These are phyloP conservation scores for Zanthoxylum bungeanum DNA, from an alignment of 345 rosid species.

Conservation along the genomic window DNA sequence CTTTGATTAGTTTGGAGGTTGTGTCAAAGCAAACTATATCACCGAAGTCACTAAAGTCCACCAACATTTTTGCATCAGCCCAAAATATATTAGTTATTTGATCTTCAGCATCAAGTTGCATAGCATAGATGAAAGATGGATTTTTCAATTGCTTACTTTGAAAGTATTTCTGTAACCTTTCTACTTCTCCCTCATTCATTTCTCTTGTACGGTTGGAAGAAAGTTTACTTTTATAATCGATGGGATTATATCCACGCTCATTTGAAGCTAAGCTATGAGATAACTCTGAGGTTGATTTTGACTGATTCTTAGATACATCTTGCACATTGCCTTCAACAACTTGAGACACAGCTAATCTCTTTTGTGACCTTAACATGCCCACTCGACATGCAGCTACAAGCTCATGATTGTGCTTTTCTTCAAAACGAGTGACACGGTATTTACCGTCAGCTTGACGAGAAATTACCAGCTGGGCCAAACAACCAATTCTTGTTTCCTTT, in stretches of 20 bases:
- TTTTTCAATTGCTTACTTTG: slow-evolving; percentile 29
- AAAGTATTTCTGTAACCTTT: slow-evolving; percentile 28
- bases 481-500: slow-evolving; percentile 42
- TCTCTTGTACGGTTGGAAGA: slow-evolving; percentile 22
- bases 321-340: slow-evolving; percentile 17
- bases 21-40: slow-evolving; percentile 37
- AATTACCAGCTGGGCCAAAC: slow-evolving; percentile 34
- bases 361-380: slow-evolving; percentile 31
- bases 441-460: slow-evolving; percentile 35
- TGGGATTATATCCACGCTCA: slow-evolving; percentile 15
- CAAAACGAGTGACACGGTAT: slow-evolving; percentile 35
- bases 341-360: slow-evolving; percentile 21
- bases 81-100: slow-evolving; percentile 32
- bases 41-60: slow-evolving; percentile 33
- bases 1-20: slow-evolving; percentile 22
- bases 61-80: slow-evolving; percentile 30
- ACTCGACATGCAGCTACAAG: slow-evolving; percentile 30
- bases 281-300: slow-evolving; percentile 11
- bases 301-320: slow-evolving; percentile 10
- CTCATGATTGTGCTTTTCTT: slow-evolving; percentile 37
- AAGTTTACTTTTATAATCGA: slow-evolving; percentile 20
- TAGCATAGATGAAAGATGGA: slow-evolving; percentile 28
- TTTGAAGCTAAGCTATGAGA: slow-evolving; percentile 12
- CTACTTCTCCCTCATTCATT: slow-evolving; percentile 29
- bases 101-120: slow-evolving; percentile 35